Evolutionary conservation across 1,139 yeast species (phyloP), one percentile per base, ranked within the genome.

Genomic region (Hansenula lynferdii): DNA sequence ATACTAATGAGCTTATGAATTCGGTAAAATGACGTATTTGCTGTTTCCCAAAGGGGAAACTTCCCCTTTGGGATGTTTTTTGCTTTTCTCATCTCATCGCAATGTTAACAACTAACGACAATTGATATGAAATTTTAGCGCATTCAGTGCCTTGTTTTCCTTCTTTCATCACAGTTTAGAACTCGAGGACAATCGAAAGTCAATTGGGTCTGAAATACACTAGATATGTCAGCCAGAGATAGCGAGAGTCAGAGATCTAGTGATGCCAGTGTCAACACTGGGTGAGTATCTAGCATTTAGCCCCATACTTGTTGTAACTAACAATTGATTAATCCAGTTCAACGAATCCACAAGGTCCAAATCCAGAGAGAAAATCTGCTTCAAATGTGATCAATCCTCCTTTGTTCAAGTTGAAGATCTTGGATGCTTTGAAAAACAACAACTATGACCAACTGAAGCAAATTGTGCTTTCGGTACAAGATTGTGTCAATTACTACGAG

Each of bases 361-460:
- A n/a, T n/a, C n/a, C n/a, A n/a, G n/a, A n/a, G n/a, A n/a, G n/a
- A n/a, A n/a, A n/a, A n/a, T n/a, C n/a, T n/a, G n/a, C n/a, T n/a
- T n/a, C n/a, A n/a, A 34, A 12, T 21, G 15, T 21, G 8, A 20
- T 60, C 17, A 77, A 72, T 49, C 79, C 83, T 16, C 83, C 89
- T 3, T 62, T 83, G 37, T 64, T 82, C 50, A 74, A 84, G 52
- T 67, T 84, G 43, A 83, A 82, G 60, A 62, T 84, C 14, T 62
- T 84, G 27, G 89, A 82, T 50, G 78, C 81, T 8, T 64, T 83
- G 39, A 69, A 89, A 45, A 70, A 74, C 46, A 82, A 80, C 17
- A 80, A 77, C 45, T 65, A 59, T 22, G 50, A 47, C 0, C 65
- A 63, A 34, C 52, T 73, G 25, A 47, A 49, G 18, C 43, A 52